phyloP scores from a whole-genome alignment of 140 eudicot genomes.

The Anethum foeniculum region DNA sequence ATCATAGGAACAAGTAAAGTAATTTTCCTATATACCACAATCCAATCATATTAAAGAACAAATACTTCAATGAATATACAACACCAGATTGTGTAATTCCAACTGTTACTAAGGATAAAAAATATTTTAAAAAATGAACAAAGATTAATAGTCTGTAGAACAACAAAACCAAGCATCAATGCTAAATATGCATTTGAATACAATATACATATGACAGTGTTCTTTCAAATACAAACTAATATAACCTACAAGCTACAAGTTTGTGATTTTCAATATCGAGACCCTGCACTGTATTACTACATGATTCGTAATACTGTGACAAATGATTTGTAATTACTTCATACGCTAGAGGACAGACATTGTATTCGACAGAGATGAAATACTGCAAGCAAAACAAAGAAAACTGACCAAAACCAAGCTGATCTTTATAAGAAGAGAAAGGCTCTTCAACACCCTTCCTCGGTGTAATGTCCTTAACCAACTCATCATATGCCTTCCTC shows the following conservation, averaged over 20 bases:
- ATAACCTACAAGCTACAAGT: neutral
- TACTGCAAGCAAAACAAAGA: neutral
- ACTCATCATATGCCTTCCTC: slow-evolving; percentile 74
- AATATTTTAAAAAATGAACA: neutral
- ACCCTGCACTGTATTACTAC: neutral
- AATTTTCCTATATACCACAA: neutral
- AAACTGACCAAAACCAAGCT: slow-evolving; percentile 71
- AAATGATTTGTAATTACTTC: no score
- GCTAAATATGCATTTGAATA: neutral
- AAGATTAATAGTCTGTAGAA: neutral
- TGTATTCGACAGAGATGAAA: neutral
- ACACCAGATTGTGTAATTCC: neutral
- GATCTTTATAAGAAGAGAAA: slow-evolving; percentile 91
- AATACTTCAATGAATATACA: neutral
- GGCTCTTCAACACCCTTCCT: slow-evolving; percentile 61
- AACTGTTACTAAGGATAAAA: neutral
- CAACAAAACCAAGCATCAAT: neutral
- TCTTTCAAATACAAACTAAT: neutral
- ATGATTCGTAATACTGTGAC: neutral
- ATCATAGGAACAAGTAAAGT: neutral
- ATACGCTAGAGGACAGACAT: no score
- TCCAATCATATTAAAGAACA: neutral
- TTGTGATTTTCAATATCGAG: neutral
- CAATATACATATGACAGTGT: neutral
- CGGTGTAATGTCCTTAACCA: slow-evolving; percentile 87